Conservation (phyloP, 2,329 filamentous ascomycete species). For the Colletotrichum chlorophyti region DNA sequence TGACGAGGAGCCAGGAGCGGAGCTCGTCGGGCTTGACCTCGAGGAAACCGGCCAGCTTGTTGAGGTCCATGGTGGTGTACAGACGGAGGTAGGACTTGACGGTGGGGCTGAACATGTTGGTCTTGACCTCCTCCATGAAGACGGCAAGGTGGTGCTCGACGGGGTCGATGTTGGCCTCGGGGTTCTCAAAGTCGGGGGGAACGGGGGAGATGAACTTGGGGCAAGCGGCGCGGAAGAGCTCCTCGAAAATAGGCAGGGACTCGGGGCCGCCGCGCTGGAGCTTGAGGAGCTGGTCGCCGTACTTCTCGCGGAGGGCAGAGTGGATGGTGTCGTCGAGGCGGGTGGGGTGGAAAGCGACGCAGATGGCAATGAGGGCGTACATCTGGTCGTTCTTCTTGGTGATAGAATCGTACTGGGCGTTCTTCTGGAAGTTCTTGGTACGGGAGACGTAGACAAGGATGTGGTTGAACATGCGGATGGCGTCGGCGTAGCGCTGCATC, state of each 20-base stretch:
- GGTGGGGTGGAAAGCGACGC: constrained; percentile 96
- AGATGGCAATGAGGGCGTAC: constrained; percentile 98
- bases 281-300: constrained; percentile 96
- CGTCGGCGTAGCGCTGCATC: constrained; percentile 99
- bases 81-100: constrained; percentile 98
- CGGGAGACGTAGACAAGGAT: constrained; percentile 98
- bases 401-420: constrained; percentile 96
- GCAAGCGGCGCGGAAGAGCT: constrained; percentile 97
- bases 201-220: constrained; percentile 99
- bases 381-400: constrained; percentile 99
- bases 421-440: constrained; percentile 99
- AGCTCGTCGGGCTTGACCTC: constrained; percentile 97
- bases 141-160: constrained; percentile 96
- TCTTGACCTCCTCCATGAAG: constrained; percentile 99
- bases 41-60: constrained; percentile 96
- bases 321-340: constrained; percentile 99
- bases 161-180: constrained; percentile 93
- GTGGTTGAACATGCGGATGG: constrained; percentile 99
- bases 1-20: constrained; percentile 90
- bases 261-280: constrained; percentile 96
- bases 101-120: constrained; percentile 96
- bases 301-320: constrained; percentile 97
- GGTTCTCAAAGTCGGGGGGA: constrained; percentile 96
- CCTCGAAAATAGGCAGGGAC: constrained; percentile 94
- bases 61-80: constrained; percentile 99